Evolutionary conservation across 2,329 filamentous ascomycete species (phyloP), one percentile per base, ranked within the genome.

Genomic region (Pseudocercospora vitis): DNA sequence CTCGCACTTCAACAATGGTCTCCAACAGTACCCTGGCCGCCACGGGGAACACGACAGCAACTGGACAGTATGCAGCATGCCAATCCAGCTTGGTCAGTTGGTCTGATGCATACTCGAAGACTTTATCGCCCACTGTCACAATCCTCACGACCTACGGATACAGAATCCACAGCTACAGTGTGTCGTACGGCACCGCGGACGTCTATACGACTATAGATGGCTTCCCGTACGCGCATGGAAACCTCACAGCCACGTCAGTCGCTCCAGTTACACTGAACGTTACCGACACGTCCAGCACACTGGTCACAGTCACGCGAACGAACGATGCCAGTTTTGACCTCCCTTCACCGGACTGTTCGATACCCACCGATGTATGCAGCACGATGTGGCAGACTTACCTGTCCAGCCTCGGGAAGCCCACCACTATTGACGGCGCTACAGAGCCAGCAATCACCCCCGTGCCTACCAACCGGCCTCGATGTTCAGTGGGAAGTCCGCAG

Each of bases 371-470:
- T 12, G 56, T 57, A 9, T 63, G 60, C 52, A 55, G 60, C 42
- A 45, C 33, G 12, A 50, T 63, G 14, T 63, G 59, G 18, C 49
- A 54, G 4, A 57, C 59, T 12, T 63, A 63, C 42, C 44, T 63
- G 11, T 45, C 40, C 14, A 63, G 58, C 32, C 52, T 63, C 4
- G 60, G 60, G 12, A 32, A 32, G 31, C 31, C 31, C 31, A 21
- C 39, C 61, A 9, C 47, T 49, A 3, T 9, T 14, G 31, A 14
- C 8, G 57, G 59, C 37, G 60, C 58, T 2, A 57, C 39, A 29
- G 56, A 61, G 14, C 60, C 60, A 2, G 52, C 44, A 11, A 53
- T 63, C 16, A 61, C 60, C 5, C 60, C 60, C 28, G 58, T 47
- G 24, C 60, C 60, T 9, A 39, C 52, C 5, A 63, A 63, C 26